Evolutionary conservation across 805 yeast species (phyloP), one percentile per base, ranked within the genome.

Genomic region (Barnettozyma salicaria): DNA sequence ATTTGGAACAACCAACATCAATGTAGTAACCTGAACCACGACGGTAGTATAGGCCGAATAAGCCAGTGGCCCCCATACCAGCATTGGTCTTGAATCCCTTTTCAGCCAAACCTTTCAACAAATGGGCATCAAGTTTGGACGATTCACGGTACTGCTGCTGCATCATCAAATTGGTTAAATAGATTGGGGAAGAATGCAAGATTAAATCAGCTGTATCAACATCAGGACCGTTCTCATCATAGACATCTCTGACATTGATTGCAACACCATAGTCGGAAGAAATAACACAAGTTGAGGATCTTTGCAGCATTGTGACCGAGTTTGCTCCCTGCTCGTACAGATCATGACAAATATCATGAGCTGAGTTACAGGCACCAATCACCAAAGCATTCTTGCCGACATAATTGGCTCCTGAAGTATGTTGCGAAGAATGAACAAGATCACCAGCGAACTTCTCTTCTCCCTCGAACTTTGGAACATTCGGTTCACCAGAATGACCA

Each of bases 11-110:
- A 7, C 74, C 74, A 30, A 65, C 70, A 43, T 68, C 71, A 39
- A 63, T 64, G 45, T 68, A 68, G 47, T 67, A 68, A 29, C 74
- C 74, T 1, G 72, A 70, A 22, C 68, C 69, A 46, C 65, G 56
- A 34, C 69, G 53, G 43, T 52, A 55, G 42, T 65, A 61, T 36
- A 62, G 50, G 16, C 68, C 64, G 37, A 63, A 60, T 36, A 67
- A 46, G 4, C 74, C 73, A 26, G 70, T 61, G 21, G 59, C 65
- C 19, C 68, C 72, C 51, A 57, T 59, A 14, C 73, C 72, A 19
- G 59, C 53, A 43, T 63, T 64, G n/a, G 61, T 48, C 47, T 64
- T 51, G 55, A 68, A 68, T 0, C 72, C 72, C 18, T 50, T 56
- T 17, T 53, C 43, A 16, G 37, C 49, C 22, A 68, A 55, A 2